phyloP scores from a whole-genome alignment of 768 basidiomycete genomes.

The Austroboletus eburneus region DNA sequence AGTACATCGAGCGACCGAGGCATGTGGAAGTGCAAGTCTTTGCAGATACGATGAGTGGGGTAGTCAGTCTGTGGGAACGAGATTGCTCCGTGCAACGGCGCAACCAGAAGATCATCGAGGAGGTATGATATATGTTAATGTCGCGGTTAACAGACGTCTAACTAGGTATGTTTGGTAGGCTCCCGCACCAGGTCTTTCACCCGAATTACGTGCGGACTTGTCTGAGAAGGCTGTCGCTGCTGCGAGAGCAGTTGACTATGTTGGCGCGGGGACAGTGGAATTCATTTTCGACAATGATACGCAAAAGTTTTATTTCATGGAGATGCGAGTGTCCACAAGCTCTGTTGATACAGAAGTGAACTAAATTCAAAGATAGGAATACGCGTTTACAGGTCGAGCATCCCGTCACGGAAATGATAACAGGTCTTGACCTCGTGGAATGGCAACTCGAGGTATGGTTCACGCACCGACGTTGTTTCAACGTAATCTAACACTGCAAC shows the following conservation, averaged over 20 bases:
- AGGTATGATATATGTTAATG: slow-evolving; percentile 39
- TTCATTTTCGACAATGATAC: slow-evolving; percentile 96
- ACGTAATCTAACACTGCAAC: background rate
- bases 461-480: background rate
- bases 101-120: slow-evolving; percentile 95
- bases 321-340: slow-evolving; percentile 56
- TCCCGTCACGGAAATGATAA: slow-evolving; percentile 94
- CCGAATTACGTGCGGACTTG: slow-evolving; percentile 75
- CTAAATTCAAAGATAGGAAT: slow-evolving; percentile 48
- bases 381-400: slow-evolving; percentile 86
- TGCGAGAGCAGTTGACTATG: slow-evolving; percentile 88
- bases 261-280: slow-evolving; percentile 92
- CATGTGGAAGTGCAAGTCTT: slow-evolving; percentile 97
- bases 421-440: slow-evolving; percentile 89
- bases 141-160: background rate
- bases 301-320: slow-evolving; percentile 89
- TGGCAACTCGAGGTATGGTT: slow-evolving; percentile 80
- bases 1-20: slow-evolving; percentile 80
- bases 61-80: slow-evolving; percentile 93
- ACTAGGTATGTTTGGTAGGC: slow-evolving; percentile 45
- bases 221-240: slow-evolving; percentile 87
- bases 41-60: slow-evolving; percentile 74
- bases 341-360: background rate
- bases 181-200: slow-evolving; percentile 82
- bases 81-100: slow-evolving; percentile 89